Evolutionary conservation across 73 alveolate genomes (phyloP).

Genomic region (Paraurostyla sp.): DNA sequence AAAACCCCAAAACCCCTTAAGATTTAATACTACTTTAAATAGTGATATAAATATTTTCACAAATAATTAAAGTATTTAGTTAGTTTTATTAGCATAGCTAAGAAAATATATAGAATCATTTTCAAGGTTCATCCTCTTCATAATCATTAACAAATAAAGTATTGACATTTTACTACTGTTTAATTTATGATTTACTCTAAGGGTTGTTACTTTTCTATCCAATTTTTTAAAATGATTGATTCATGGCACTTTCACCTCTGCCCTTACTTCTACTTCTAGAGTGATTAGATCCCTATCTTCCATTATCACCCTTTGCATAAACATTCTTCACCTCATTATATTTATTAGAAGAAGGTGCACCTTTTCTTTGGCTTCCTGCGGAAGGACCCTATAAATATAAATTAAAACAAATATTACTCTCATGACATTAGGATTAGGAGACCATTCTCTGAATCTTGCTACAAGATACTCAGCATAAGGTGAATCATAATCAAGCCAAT

Average conservation of each 20-base stretch:
- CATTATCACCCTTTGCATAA: background rate
- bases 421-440: constrained; percentile 31
- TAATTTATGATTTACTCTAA: background rate
- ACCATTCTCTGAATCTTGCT: constrained; percentile 74
- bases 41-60: background rate
- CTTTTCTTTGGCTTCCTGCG: background rate
- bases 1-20: too few species aligned
- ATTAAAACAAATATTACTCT: background rate
- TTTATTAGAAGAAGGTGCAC: background rate
- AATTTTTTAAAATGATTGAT: background rate
- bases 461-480: constrained; percentile 76
- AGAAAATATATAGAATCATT: background rate
- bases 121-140: constrained; percentile 46
- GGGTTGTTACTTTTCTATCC: background rate
- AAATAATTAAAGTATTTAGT: constrained; percentile 3
- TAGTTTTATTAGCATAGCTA: background rate
- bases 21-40: too few species aligned
- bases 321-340: constrained; percentile 9
- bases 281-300: background rate
- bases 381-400: background rate
- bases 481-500: constrained; percentile 68
- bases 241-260: background rate
- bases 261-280: constrained; percentile 16
- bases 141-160: background rate
- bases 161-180: background rate